These are phyloP conservation scores for Aspergillus olivimuriae DNA, from an alignment of 495 filamentous ascomycete genomes.

Conservation along the genomic window DNA sequence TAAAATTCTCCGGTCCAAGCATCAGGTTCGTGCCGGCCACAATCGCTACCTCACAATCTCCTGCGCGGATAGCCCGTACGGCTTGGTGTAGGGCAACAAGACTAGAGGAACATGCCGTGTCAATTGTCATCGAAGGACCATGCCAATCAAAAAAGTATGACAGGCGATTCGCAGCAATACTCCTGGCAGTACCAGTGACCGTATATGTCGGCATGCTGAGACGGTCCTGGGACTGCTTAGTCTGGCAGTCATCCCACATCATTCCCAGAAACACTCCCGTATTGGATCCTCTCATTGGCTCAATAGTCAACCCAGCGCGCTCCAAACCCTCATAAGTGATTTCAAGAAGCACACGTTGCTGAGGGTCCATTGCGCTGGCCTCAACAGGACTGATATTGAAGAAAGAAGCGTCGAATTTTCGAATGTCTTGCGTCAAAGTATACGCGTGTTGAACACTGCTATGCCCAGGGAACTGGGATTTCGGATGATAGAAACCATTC, in stretches of 20 bases:
- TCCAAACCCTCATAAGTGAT: conserved; percentile 51
- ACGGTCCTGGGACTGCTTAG: conserved; percentile 28
- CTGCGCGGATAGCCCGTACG: conserved; percentile 25
- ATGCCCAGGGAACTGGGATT: conserved; percentile 1
- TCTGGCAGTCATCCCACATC: conserved; percentile 39
- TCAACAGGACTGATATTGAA: conserved; percentile 49
- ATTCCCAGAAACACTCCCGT: conserved; percentile 40
- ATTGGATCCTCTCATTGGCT: conserved; percentile 29
- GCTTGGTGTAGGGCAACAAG: conserved; percentile 35
- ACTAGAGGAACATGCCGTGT: conserved; percentile 48
- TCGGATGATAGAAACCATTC: conserved; percentile 27
- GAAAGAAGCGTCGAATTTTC: conserved; percentile 39
- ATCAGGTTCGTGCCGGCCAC: conserved; percentile 24
- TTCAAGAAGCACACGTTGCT: conserved; percentile 46
- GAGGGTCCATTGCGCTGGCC: conserved; percentile 36
- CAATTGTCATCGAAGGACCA: conserved; percentile 42
- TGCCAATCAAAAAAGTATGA: conserved; percentile 46
- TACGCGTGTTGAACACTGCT: not conserved
- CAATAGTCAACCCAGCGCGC: conserved; percentile 31
- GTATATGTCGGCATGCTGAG: conserved; percentile 31
- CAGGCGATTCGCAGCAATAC: conserved; percentile 39
- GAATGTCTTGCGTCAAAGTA: not conserved
- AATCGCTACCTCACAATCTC: conserved; percentile 25
- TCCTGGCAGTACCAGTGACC: conserved; percentile 37
- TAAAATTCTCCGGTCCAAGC: conserved; percentile 13